A percentile compares a stretch with the other conserved stretches of the same genome.
Conservation (phyloP, 805 yeast genomes). For the Candida tibetensis region DNA sequence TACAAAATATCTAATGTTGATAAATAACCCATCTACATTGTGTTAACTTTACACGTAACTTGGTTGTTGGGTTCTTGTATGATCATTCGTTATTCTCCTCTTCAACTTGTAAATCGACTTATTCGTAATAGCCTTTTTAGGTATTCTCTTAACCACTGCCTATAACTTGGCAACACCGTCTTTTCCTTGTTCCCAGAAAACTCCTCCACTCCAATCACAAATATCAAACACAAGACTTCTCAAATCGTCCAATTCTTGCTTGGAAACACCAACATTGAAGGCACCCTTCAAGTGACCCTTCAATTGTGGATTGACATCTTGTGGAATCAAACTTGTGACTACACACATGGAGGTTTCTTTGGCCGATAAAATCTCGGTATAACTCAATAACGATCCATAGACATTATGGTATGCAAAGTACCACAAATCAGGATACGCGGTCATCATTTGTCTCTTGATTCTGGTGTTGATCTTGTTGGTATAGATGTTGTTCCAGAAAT, state of each 20-base stretch:
- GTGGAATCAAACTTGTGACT: conserved; percentile 80
- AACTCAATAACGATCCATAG: conserved; percentile 76
- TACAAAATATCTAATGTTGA: too few species aligned
- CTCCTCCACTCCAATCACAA: conserved; percentile 70
- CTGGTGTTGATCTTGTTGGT: conserved; percentile 65
- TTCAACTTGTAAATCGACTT: too few species aligned
- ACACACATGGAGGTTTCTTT: conserved; percentile 75
- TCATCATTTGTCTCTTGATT: conserved; percentile 61
- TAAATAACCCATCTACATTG: too few species aligned
- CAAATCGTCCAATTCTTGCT: conserved; percentile 58
- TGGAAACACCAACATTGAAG: conserved; percentile 67
- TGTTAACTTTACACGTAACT: too few species aligned
- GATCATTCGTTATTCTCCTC: too few species aligned
- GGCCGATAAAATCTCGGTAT: conserved; percentile 56
- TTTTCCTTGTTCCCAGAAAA: conserved; percentile 48
- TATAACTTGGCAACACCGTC: conserved; percentile 53
- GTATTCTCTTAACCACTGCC: too few species aligned
- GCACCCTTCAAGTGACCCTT: conserved; percentile 92
- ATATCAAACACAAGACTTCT: conserved; percentile 62
- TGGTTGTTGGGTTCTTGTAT: too few species aligned
- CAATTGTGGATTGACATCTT: conserved; percentile 88
- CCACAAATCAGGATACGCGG: conserved; percentile 87
- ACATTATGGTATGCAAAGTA: conserved; percentile 66
- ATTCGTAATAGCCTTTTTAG: too few species aligned
- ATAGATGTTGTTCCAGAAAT: conserved; percentile 73